Evolutionary conservation across 768 basidiomycete species (phyloP), one percentile per base, ranked within the genome.

Genomic region (Dictyophora rubrovolvata): DNA sequence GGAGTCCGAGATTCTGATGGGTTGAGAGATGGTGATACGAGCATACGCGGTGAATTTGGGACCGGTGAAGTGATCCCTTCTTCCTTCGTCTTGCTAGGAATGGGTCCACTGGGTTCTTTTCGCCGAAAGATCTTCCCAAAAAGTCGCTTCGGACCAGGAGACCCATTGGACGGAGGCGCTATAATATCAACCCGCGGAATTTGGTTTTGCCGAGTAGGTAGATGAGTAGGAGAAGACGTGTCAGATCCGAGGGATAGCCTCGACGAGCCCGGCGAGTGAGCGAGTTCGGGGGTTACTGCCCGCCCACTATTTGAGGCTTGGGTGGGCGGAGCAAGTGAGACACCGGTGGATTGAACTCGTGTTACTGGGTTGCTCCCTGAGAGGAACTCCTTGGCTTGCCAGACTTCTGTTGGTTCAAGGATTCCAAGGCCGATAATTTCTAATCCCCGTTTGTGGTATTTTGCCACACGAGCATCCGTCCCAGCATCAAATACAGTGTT

Each of bases 401-500:
- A 54, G 2, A 92, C 81, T 67, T 93, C 90, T 8, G 89, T 77
- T 1, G 87, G 87, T 66, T 93, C 91, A 1, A 93, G 71, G n/a
- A 85, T 65, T 4, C 83, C 89, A 5, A 94, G 76, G 36, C 84
- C 86, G 16, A 91, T 79, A 23, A 94, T 71, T 67, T 93, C 91
- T 34, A 91, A 72, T 1, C 87, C 86, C 4, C 85, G 78, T 63
- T 79, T 73, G 54, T 67, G 74, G 66, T 90, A 92, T 63, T 81
- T 85, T 3, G 89, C 88, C 37, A 93, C 83, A 71, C 87, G 88
- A 20, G 87, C 86, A 60, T 92, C 90, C 0, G 90, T 93, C 46
- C 91, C 91, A 0, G 91, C 91, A 66, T 93, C 91, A 28, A 89
- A 80, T 57, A 93, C 85, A 36, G 83, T 81, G 65, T 92, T 93